Conservation (phyloP, 495 filamentous ascomycete genomes). For the Cercophora newfieldiana region DNA sequence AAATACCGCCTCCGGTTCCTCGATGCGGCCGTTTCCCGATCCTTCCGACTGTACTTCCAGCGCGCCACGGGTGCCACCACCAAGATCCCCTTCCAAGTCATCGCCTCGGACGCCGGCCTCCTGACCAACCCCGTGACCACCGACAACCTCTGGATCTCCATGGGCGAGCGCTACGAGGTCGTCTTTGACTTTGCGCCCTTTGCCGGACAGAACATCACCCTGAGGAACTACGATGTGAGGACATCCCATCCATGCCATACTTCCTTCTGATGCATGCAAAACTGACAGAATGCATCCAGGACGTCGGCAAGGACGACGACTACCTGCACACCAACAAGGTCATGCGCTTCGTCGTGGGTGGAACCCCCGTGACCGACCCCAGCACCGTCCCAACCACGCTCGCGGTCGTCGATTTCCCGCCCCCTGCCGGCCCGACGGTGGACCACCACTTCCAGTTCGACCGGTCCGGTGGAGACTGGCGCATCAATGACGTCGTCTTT, state of each 20-base stretch:
- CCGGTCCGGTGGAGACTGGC: constrained; percentile 42
- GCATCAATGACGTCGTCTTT: constrained; percentile 56
- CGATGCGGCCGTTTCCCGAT: constrained; percentile 49
- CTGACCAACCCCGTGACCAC: constrained; percentile 39
- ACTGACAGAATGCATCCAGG: constrained; percentile 18
- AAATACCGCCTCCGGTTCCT: constrained; percentile 58
- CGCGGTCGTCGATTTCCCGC: constrained; percentile 19
- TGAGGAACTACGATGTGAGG: constrained; percentile 38
- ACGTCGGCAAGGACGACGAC: constrained; percentile 45
- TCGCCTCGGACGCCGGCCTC: constrained; percentile 54
- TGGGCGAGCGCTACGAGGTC: constrained; percentile 59
- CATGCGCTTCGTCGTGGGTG: constrained; percentile 54
- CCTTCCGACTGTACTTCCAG: constrained; percentile 50
- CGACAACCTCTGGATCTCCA: constrained; percentile 43
- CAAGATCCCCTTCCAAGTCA: constrained; percentile 48
- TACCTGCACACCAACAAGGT: constrained; percentile 52
- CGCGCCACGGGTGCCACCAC: constrained; percentile 17
- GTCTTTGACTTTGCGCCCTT: constrained; percentile 54
- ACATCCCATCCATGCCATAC: not conserved
- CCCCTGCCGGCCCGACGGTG: constrained; percentile 23
- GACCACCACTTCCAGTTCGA: constrained; percentile 48
- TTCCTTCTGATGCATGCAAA: too few species aligned
- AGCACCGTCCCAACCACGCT: constrained; percentile 18
- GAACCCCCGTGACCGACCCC: constrained; percentile 31
- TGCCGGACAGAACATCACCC: constrained; percentile 48